Percentiles rank a stretch among this genome's conserved stretches.
These are phyloP conservation scores for Raphanus raphanistrum DNA, from an alignment of 345 rosid species.

Conservation along the genomic window DNA sequence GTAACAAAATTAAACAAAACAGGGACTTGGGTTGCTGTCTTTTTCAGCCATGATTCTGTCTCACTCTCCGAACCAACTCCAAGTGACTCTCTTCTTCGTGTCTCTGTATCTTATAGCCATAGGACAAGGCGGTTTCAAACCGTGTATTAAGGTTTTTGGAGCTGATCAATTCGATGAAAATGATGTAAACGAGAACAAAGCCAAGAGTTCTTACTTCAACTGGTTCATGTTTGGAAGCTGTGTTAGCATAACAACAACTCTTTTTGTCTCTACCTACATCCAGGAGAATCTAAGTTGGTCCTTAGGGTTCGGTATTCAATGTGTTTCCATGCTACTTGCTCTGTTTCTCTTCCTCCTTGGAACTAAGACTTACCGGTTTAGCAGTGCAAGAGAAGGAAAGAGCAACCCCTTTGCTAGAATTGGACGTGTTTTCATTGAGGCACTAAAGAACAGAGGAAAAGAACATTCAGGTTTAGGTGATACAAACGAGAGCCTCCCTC, in stretches of 20 bases:
- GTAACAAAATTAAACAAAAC: not conserved
- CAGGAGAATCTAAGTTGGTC: constrained; percentile 80
- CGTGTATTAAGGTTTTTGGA: constrained; percentile 71
- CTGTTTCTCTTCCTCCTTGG: constrained; percentile 38
- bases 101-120: constrained; percentile 41
- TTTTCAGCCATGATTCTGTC: constrained; percentile 31
- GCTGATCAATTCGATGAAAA: constrained; percentile 54
- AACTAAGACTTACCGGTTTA: constrained; percentile 30
- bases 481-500: not conserved
- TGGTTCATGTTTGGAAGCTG: constrained; percentile 67
- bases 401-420: constrained; percentile 30
- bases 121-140: constrained; percentile 58
- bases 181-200: constrained; percentile 46
- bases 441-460: constrained; percentile 28
- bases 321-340: constrained; percentile 31
- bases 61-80: constrained; percentile 10
- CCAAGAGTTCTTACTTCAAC: constrained; percentile 71
- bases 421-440: constrained; percentile 30
- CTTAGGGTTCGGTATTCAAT: constrained; percentile 54
- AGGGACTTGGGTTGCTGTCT: constrained; percentile 48
- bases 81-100: constrained; percentile 32
- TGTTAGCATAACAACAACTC: constrained; percentile 39
- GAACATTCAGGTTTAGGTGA: not conserved
- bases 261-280: constrained; percentile 48
- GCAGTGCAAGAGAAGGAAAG: constrained; percentile 1